These are phyloP conservation scores for Fusarium begoniae DNA, from an alignment of 2,329 filamentous ascomycete genomes.

Conservation along the genomic window DNA sequence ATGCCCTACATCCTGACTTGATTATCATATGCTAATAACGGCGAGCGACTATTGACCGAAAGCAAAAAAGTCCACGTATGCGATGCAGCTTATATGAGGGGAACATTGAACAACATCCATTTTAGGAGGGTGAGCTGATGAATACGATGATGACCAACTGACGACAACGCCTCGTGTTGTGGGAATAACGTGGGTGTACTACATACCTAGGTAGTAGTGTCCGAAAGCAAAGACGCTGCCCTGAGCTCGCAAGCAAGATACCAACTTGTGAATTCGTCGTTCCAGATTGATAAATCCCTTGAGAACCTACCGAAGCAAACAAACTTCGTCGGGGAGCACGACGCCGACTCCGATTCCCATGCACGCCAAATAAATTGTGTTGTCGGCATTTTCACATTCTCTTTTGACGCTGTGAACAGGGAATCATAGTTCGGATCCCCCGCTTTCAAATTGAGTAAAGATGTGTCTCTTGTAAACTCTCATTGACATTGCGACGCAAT, in stretches of 20 bases:
- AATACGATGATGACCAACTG: constrained; percentile 25
- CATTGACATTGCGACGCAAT: not conserved
- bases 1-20: not conserved
- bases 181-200: constrained; percentile 9
- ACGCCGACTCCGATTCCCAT: constrained; percentile 4
- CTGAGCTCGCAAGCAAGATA: not conserved
- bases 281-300: not conserved
- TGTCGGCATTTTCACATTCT: not conserved
- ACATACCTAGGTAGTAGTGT: not conserved
- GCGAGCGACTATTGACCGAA: not conserved
- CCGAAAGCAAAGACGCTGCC: not conserved
- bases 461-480: not conserved
- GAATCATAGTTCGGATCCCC: constrained; percentile 6
- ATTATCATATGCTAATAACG: not conserved
- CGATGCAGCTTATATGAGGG: constrained; percentile 12
- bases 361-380: not conserved
- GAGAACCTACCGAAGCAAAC: not conserved
- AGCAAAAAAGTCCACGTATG: constrained; percentile 22
- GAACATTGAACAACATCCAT: constrained; percentile 3
- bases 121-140: constrained; percentile 16
- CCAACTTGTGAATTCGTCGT: not conserved
- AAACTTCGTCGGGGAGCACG: constrained; percentile 1
- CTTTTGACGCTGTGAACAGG: not conserved
- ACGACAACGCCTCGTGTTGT: constrained; percentile 16
- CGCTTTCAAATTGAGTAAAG: constrained; percentile 3